Evolutionary conservation across 140 eudicot species (phyloP), one percentile per base, ranked within the genome.

Genomic region (Oenanthe javanica): DNA sequence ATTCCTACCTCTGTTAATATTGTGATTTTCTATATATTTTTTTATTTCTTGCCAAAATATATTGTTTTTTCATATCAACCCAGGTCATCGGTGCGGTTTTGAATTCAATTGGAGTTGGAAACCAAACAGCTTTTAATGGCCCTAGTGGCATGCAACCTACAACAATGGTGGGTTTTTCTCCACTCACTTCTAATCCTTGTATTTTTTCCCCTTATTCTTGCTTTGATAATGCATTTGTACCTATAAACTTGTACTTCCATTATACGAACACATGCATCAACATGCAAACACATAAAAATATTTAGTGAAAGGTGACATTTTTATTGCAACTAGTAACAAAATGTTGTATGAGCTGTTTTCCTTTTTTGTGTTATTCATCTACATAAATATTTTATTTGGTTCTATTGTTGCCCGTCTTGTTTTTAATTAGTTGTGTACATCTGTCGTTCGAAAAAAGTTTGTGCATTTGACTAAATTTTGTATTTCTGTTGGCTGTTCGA

Each of bases 71-170:
- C 42, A 40, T 79, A 36, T 75, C 59, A 71, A 49, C 85, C 43
- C 80, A 94, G 98, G 92, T 94, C 73, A 89, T 94, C 69, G 97
- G 97, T 66, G 90, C 97, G 9, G 98, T 94, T 80, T 74, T 94
- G 74, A 92, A 94, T 84, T 86, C 96, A 8, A 31, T 94, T 75
- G 98, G 98, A 51, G 80, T 90, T 74, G 90, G 93, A 55, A 92
- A 86, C 82, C 89, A 79, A 84, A 57, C 83, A 76, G 81, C 79
- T 6, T 19, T 64, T 23, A 84, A 84, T 79, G 87, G 83, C 78
- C 18, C 57, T 55, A 90, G 89, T 75, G 91, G 80, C 78, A 77
- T 81, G 52, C 85, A 42, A 25, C 88, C 89, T 75, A 83, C 84
- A 52, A 73, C 84, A 78, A 92, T 84, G 91, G 97, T 94, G 81